phyloP scores from a whole-genome alignment of 1,284 basidiomycete genomes.

The Cryptococcus sp. region DNA sequence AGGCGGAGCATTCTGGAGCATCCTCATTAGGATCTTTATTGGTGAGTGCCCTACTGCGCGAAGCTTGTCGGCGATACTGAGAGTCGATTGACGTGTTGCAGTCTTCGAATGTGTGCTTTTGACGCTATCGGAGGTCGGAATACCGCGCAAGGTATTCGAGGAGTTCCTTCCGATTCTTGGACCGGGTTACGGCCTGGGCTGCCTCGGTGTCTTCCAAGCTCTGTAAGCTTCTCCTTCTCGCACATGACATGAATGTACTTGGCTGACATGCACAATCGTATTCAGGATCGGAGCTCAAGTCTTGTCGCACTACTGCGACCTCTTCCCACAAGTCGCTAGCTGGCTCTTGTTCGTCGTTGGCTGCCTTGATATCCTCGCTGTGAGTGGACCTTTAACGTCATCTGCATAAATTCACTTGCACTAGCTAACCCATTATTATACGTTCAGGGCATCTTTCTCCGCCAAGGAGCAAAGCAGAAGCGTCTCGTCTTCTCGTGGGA shows the following conservation, averaged over 20 bases:
- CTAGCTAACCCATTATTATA: not conserved
- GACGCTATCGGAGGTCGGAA: constrained; percentile 72
- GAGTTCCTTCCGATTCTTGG: constrained; percentile 86
- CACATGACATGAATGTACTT: not conserved
- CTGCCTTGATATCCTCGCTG: constrained; percentile 76
- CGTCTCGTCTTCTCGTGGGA: constrained; percentile 53
- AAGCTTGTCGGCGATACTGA: not conserved
- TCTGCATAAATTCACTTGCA: not conserved
- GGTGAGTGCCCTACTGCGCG: constrained; percentile 33
- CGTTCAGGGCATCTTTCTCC: constrained; percentile 45
- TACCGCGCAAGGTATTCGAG: constrained; percentile 71
- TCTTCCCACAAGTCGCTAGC: constrained; percentile 76
- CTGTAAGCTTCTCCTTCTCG: constrained; percentile 57
- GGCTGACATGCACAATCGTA: too few species aligned
- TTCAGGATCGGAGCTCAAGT: constrained; percentile 68
- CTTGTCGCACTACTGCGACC: constrained; percentile 74
- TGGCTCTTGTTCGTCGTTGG: constrained; percentile 85
- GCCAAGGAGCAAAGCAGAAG: constrained; percentile 39
- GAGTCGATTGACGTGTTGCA: constrained; percentile 7
- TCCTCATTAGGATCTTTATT: constrained; percentile 77
- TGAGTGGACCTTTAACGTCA: constrained; percentile 26
- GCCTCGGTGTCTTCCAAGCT: constrained; percentile 78
- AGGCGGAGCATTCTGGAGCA: constrained; percentile 82
- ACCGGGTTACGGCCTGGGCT: constrained; percentile 72
- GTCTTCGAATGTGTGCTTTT: constrained; percentile 72